phyloP scores from a whole-genome alignment of 192 early-diverging fungal genomes.

The Lobosporangium transversale region DNA sequence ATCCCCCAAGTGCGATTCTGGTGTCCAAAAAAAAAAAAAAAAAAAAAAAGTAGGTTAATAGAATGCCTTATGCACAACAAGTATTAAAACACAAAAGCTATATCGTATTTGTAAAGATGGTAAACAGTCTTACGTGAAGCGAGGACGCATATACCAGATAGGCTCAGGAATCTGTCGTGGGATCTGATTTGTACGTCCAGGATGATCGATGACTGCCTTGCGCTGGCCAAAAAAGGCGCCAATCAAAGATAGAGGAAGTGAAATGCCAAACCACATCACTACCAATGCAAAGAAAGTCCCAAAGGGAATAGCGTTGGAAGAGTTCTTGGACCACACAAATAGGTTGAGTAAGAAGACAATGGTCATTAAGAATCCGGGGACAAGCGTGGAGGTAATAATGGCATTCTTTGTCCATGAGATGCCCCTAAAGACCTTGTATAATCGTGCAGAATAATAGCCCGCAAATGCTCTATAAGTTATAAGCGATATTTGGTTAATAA shows the following conservation, averaged over 20 bases:
- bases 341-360: slow-evolving; percentile 81
- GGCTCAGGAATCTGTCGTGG: slow-evolving; percentile 91
- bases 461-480: slow-evolving; percentile 53
- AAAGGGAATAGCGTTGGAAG: slow-evolving; percentile 93
- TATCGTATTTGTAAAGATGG: too few relatives aligned
- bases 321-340: slow-evolving; percentile 86
- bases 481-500: too few relatives aligned
- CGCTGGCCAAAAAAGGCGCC: slow-evolving; percentile 92
- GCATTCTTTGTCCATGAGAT: slow-evolving; percentile 77
- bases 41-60: too few relatives aligned
- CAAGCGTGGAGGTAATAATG: slow-evolving; percentile 65
- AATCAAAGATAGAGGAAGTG: slow-evolving; percentile 80
- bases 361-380: slow-evolving; percentile 68
- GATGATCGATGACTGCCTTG: slow-evolving; percentile 79
- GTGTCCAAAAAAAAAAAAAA: not conserved
- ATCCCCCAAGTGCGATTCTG: slow-evolving; percentile 56
- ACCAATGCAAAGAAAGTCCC: slow-evolving; percentile 83
- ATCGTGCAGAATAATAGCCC: slow-evolving; percentile 75
- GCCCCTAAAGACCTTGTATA: slow-evolving; percentile 78
- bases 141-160: slow-evolving; percentile 71
- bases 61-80: not conserved
- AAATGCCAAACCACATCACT: slow-evolving; percentile 82
- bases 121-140: slow-evolving; percentile 64
- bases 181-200: slow-evolving; percentile 90
- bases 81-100: too few relatives aligned